These are phyloP conservation scores for Calonectria pseudoturangicola DNA, from an alignment of 2,329 filamentous ascomycete species.

Conservation along the genomic window DNA sequence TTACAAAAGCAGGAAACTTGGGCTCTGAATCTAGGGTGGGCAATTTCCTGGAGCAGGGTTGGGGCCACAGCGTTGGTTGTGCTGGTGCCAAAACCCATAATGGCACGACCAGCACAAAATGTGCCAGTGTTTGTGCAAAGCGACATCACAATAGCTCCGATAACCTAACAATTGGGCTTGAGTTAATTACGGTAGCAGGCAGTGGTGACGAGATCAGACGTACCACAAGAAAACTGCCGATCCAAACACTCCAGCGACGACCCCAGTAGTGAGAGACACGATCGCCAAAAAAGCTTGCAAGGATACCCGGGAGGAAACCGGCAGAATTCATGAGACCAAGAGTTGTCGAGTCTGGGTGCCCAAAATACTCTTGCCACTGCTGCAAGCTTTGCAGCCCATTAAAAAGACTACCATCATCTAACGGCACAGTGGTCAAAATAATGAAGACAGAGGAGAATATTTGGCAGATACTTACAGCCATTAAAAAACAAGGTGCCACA, in stretches of 20 bases:
- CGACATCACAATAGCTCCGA: slow-evolving; percentile 8
- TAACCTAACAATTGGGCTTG: not conserved
- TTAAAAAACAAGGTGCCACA: slow-evolving; percentile 16
- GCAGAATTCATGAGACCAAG: slow-evolving; percentile 20
- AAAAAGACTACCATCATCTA: slow-evolving; percentile 17
- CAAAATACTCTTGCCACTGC: slow-evolving; percentile 19
- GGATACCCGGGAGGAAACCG: slow-evolving; percentile 5
- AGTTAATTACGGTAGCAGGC: not conserved
- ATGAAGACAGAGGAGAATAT: too few species aligned
- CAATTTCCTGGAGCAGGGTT: slow-evolving; percentile 6
- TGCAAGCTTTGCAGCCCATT: slow-evolving; percentile 8
- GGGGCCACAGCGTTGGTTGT: not conserved
- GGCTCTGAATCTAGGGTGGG: slow-evolving; percentile 11
- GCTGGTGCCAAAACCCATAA: slow-evolving; percentile 15
- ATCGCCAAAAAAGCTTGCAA: slow-evolving; percentile 17
- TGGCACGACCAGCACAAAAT: slow-evolving; percentile 2
- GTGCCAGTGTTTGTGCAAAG: slow-evolving; percentile 9
- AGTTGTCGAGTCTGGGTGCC: not conserved
- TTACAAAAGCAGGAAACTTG: slow-evolving; percentile 18
- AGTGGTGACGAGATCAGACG: not conserved
- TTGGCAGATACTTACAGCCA: not conserved
- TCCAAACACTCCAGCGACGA: slow-evolving; percentile 6
- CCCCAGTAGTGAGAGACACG: slow-evolving; percentile 14
- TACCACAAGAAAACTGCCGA: slow-evolving; percentile 9
- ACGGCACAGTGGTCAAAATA: not conserved